A percentile compares a stretch with the other conserved stretches of the same genome.
Conservation (phyloP, 345 rosid genomes). For the Ceriops tagal region DNA sequence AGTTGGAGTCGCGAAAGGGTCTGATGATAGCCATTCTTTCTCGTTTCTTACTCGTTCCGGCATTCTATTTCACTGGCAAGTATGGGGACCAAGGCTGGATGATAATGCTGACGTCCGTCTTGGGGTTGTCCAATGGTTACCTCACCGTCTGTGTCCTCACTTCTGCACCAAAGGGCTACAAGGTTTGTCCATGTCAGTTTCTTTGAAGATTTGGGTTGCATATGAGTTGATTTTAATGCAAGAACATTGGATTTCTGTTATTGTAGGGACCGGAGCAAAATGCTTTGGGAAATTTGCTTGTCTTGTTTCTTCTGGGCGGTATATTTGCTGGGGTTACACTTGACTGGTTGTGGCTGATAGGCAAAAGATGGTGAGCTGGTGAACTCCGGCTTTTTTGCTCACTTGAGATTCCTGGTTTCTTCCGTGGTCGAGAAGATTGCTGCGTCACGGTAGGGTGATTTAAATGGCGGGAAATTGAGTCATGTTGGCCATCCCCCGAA, state of each 20-base stretch:
- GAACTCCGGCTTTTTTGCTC: not conserved
- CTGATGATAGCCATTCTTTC: slow-evolving; percentile 38
- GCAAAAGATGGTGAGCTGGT: slow-evolving; percentile 54
- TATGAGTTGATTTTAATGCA: not conserved
- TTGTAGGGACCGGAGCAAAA: slow-evolving; percentile 67
- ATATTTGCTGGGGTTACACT: slow-evolving; percentile 52
- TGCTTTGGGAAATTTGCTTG: slow-evolving; percentile 63
- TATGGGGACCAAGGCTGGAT: slow-evolving; percentile 87
- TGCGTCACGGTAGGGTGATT: not conserved
- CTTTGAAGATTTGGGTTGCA: not conserved
- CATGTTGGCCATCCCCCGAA: not conserved
- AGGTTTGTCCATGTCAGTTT: slow-evolving; percentile 35
- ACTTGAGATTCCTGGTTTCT: not conserved
- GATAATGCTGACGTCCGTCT: slow-evolving; percentile 65
- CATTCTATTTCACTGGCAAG: slow-evolving; percentile 73
- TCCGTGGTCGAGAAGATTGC: not conserved
- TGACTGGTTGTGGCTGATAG: slow-evolving; percentile 67
- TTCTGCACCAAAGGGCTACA: slow-evolving; percentile 77
- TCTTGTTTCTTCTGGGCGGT: slow-evolving; percentile 50
- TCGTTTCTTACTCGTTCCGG: slow-evolving; percentile 58
- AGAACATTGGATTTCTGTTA: not conserved
- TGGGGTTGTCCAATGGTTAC: slow-evolving; percentile 71
- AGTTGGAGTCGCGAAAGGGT: slow-evolving; percentile 57
- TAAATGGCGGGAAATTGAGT: not conserved
- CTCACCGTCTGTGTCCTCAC: slow-evolving; percentile 75